Percentiles rank a stretch among this genome's conserved stretches.
phyloP scores from a whole-genome alignment of 352 stramenopile genomes.

The Blastocystis sp. region DNA sequence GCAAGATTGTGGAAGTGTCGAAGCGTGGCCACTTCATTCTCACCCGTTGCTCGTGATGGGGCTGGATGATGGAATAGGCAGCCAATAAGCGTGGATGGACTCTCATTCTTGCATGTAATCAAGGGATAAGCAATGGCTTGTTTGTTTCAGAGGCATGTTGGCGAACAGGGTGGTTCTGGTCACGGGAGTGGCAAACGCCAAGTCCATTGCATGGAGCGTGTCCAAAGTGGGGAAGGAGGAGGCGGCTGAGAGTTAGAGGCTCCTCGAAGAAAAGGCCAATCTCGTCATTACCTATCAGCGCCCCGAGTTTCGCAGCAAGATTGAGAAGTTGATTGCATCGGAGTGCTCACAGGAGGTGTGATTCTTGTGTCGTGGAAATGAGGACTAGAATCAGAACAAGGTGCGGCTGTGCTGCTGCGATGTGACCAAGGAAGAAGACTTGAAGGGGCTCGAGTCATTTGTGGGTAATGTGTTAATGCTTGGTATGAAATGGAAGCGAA shows the following conservation, averaged over 20 bases:
- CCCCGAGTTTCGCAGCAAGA: conserved; percentile 20
- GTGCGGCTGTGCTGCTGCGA: conserved; percentile 20
- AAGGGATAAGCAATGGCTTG: conserved; percentile 4
- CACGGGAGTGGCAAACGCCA: conserved; percentile 16
- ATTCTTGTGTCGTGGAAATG: neutral
- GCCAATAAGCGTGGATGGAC: conserved; percentile 2
- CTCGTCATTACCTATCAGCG: conserved; percentile 47
- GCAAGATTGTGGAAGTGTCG: conserved; percentile 65
- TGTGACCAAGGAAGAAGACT: conserved; percentile 8
- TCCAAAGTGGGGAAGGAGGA: neutral
- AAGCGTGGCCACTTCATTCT: conserved; percentile 66
- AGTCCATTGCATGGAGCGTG: conserved; percentile 45
- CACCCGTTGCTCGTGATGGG: neutral
- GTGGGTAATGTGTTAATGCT: conserved; percentile 5
- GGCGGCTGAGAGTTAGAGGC: neutral
- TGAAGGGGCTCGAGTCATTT: neutral
- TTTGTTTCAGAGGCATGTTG: conserved; percentile 52
- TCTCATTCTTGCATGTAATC: conserved; percentile 9
- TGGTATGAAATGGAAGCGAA: neutral
- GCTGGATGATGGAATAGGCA: neutral
- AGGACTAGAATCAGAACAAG: neutral
- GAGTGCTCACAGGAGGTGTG: neutral
- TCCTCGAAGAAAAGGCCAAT: neutral
- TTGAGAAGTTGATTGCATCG: neutral
- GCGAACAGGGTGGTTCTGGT: conserved; percentile 52